phyloP scores from a whole-genome alignment of 2,329 filamentous ascomycete genomes.

The Cladophialophora psammophila region DNA sequence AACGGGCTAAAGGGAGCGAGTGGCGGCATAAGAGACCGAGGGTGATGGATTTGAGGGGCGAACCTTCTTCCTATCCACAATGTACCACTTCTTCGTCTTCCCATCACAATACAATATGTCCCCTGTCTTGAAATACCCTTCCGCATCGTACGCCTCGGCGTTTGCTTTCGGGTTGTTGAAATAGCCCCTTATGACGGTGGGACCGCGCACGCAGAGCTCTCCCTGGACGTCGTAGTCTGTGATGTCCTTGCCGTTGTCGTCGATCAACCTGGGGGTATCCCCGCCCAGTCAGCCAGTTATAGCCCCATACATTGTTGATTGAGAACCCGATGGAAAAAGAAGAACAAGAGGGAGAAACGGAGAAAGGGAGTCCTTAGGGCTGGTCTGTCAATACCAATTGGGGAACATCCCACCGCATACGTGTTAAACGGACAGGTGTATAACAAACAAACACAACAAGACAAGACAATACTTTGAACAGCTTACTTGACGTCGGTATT shows the following conservation, averaged over 20 bases:
- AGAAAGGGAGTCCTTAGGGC: no score
- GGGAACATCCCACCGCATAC: no score
- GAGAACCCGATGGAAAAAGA: no score
- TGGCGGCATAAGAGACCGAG: no score
- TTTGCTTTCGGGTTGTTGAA: conserved; percentile 52
- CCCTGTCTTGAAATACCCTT: conserved; percentile 55
- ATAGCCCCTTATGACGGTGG: conserved; percentile 62
- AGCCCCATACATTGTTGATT: no score
- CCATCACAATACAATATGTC: conserved; percentile 58
- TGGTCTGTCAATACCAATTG: no score
- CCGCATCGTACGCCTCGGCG: conserved; percentile 52
- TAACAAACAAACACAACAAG: no score
- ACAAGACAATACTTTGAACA: no score
- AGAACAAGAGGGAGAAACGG: no score
- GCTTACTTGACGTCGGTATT: conserved; percentile 41
- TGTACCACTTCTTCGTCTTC: conserved; percentile 31
- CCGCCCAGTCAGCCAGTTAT: not conserved
- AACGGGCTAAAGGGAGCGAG: no score
- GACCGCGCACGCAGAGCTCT: conserved; percentile 57
- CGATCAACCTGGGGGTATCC: conserved; percentile 38
- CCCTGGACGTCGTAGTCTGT: conserved; percentile 57
- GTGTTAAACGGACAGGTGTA: no score
- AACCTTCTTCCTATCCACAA: conserved; percentile 33
- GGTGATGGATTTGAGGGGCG: not conserved
- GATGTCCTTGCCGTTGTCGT: conserved; percentile 64